Base-by-base conservation (phyloP, 2,329 filamentous ascomycete genomes). In the Metarhizium guizhouense region DNA sequence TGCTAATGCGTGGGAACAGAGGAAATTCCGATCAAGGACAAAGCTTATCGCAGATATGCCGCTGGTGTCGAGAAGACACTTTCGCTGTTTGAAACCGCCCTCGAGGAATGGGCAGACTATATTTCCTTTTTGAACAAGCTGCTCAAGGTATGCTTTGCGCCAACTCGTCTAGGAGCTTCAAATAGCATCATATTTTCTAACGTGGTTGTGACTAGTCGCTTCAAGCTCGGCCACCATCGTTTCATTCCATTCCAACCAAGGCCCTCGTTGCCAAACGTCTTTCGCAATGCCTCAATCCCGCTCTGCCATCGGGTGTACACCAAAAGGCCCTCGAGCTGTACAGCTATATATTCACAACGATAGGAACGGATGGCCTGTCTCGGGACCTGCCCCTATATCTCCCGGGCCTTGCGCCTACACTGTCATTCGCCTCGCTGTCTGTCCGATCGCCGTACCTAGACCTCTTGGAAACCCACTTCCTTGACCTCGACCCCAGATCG, bases 51-150 rank as follows among this genome's bases (percentile, higher is more conserved):
- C 62, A 88, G 92, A 70, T 99, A 97, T 82, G 90, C 91, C 48
- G 83, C 86, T 51, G 88, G 85, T 57, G 86, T 99, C 61, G 93
- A 97, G 67, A 84, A 91, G 70, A 88, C 91, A 38, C 80, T 99
- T 59, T 83, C 88, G 49, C 79, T 96, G 38, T 99, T 96, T 75
- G 94, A 99, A 68, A 92, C 90, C 16, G 85, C 90, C 34, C 79
- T 96, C 63, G 91, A 97, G 73, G 94, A 99, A 83, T 99, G 94
- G 94, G 94, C 95, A 51, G 94, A 99, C 74, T 99, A 99, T 69
- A 99, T 99, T 66, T 96, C 93, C 18, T 99, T 97, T 69, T 76
- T 99, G 55, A 95, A 89, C 68, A 85, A 90, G 59, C 78, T 99
- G 51, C 78, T 96, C 59, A 97, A 96, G 83, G 90, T 92, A 69